Evolutionary conservation across 164 flowering plant species (phyloP).

Genomic region (Sedum album): DNA sequence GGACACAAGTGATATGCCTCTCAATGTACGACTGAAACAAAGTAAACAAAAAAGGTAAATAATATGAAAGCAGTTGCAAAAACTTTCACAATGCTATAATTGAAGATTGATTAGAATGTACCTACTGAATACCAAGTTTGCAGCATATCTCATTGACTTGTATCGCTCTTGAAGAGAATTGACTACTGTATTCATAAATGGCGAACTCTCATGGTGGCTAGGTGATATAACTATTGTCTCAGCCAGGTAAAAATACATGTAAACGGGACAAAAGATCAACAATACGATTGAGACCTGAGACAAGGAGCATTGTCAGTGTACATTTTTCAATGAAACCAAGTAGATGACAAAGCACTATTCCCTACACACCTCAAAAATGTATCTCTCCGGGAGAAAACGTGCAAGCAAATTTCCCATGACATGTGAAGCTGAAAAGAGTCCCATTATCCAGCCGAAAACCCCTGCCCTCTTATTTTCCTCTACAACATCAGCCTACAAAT

Average conservation of each 20-base stretch:
- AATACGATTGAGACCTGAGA: slow-evolving; percentile 67
- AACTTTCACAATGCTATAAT: background rate
- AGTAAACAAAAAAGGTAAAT: background rate
- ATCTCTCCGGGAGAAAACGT: slow-evolving; percentile 69
- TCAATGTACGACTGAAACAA: slow-evolving; percentile 47
- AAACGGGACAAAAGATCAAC: slow-evolving; percentile 52
- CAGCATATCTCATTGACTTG: slow-evolving; percentile 60
- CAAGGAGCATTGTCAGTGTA: slow-evolving; percentile 7
- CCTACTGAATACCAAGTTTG: slow-evolving; percentile 43
- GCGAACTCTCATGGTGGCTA: slow-evolving; percentile 21
- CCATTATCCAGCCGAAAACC: slow-evolving; percentile 77
- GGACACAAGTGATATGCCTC: slow-evolving; percentile 51
- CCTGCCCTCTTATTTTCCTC: slow-evolving; percentile 58
- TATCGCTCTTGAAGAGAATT: slow-evolving; percentile 35
- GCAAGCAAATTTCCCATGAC: slow-evolving; percentile 72
- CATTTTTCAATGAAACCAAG: slow-evolving; percentile 1
- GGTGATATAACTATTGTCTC: slow-evolving; percentile 49
- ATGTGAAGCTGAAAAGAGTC: slow-evolving; percentile 72
- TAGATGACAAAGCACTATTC: background rate
- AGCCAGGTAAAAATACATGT: slow-evolving; percentile 51
- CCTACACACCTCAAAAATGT: slow-evolving; percentile 53
- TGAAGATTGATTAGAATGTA: slow-evolving; percentile 11
- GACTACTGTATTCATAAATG: slow-evolving; percentile 19
- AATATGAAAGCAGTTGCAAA: background rate
- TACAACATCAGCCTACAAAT: slow-evolving; percentile 62